Evolutionary conservation across 495 filamentous ascomycete species (phyloP).

Genomic region (Recurvomyces mirabilis): DNA sequence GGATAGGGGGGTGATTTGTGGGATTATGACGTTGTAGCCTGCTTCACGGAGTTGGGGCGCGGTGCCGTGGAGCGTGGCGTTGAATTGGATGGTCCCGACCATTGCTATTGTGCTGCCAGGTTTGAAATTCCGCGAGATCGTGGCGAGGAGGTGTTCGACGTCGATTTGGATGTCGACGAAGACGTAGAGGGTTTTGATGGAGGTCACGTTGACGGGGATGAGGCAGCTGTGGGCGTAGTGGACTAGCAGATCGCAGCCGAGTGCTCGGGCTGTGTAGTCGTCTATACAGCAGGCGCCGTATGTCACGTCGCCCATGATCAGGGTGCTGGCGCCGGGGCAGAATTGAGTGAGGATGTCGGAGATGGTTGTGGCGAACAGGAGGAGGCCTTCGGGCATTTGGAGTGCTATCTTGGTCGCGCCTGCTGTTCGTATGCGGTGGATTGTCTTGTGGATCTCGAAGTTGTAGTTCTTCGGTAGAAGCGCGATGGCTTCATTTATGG

Average conservation of each 20-base stretch:
- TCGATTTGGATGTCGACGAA: conserved; percentile 98
- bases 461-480: conserved; percentile 89
- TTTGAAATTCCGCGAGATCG: conserved; percentile 79
- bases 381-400: conserved; percentile 91
- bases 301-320: conserved; percentile 99
- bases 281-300: conserved; percentile 99
- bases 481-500: conserved; percentile 78
- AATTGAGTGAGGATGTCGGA: conserved; percentile 94
- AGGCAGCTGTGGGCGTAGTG: conserved; percentile 97
- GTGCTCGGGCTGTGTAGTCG: conserved; percentile 88
- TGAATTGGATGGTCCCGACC: conserved; percentile 98
- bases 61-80: conserved; percentile 81
- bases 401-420: conserved; percentile 71
- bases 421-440: conserved; percentile 77
- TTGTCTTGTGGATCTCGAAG: conserved; percentile 96
- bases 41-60: conserved; percentile 61
- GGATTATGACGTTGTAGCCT: conserved; percentile 74
- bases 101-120: conserved; percentile 77
- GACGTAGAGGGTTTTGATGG: conserved; percentile 91
- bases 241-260: conserved; percentile 89
- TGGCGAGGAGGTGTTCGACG: conserved; percentile 69
- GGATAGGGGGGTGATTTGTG: conserved; percentile 83
- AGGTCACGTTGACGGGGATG: conserved; percentile 88
- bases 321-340: conserved; percentile 77
- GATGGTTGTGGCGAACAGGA: conserved; percentile 94